Conservation (phyloP, 176 grass and related monocot species). For the Zizania latifolia region DNA sequence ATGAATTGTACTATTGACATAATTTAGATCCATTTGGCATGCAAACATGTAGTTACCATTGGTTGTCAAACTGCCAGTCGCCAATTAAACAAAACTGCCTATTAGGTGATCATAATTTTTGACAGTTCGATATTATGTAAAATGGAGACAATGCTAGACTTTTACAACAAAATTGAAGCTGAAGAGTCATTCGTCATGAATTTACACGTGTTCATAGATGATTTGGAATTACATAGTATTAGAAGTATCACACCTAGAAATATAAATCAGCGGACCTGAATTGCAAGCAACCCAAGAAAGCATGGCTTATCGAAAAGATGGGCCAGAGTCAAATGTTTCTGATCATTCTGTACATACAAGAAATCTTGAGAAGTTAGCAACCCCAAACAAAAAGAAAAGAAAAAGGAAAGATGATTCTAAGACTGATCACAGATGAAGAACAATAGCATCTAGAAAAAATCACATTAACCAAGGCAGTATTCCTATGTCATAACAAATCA, state of each 20-base stretch:
- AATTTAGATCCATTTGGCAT: neutral
- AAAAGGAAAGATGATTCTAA: neutral
- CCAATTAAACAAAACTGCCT: neutral
- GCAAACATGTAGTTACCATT: neutral
- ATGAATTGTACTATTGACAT: neutral
- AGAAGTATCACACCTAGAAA: neutral
- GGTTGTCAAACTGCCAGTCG: neutral
- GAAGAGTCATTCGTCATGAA: neutral
- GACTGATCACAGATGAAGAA: neutral
- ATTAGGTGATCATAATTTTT: neutral
- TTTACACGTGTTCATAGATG: neutral
- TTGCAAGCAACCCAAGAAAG: slow-evolving; percentile 89
- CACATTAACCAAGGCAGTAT: neutral
- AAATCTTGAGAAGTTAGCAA: slow-evolving; percentile 15
- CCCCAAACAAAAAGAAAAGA: neutral
- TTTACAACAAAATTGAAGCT: neutral
- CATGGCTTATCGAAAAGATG: slow-evolving; percentile 98
- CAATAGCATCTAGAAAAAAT: slow-evolving; percentile 3
- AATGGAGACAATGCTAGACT: neutral
- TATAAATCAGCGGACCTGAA: slow-evolving; percentile 50
- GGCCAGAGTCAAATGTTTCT: slow-evolving; percentile 81
- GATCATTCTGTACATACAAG: slow-evolving; percentile 51
- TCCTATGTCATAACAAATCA: neutral
- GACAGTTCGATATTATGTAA: neutral
- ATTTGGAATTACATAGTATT: neutral